Evolutionary conservation across 23 red algal species (phyloP).

Genomic region (Gracilaria domingensis): DNA sequence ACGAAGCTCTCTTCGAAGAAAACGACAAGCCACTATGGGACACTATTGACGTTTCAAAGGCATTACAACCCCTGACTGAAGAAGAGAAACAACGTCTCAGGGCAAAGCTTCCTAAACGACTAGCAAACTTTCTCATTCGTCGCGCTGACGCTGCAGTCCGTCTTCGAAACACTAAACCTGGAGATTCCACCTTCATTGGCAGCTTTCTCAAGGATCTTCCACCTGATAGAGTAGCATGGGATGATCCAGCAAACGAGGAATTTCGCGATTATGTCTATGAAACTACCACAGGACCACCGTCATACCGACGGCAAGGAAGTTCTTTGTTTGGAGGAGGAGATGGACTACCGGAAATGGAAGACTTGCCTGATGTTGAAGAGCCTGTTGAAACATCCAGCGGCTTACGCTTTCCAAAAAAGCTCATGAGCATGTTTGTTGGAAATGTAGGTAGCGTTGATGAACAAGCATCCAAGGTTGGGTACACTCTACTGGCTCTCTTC

Average conservation of each 20-base stretch:
- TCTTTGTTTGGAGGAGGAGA: slow-evolving; percentile 52
- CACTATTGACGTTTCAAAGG: slow-evolving; percentile 10
- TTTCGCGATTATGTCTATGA: slow-evolving; percentile 66
- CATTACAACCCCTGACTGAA: slow-evolving; percentile 25
- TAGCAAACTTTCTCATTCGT: slow-evolving; percentile 63
- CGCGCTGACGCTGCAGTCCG: slow-evolving; percentile 55
- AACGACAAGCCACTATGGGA: slow-evolving; percentile 24
- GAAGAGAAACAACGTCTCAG: slow-evolving; percentile 43
- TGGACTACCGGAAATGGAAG: slow-evolving; percentile 43
- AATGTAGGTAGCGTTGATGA: slow-evolving; percentile 33
- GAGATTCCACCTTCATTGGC: slow-evolving; percentile 36
- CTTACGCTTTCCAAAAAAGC: background rate
- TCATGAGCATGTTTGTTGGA: slow-evolving; percentile 47
- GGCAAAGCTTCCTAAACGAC: slow-evolving; percentile 27
- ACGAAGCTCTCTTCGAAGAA: slow-evolving; percentile 12
- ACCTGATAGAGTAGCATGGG: slow-evolving; percentile 20
- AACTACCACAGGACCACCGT: slow-evolving; percentile 45
- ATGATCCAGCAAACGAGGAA: slow-evolving; percentile 42
- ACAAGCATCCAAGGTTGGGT: slow-evolving; percentile 38
- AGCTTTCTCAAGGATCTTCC: slow-evolving; percentile 21
- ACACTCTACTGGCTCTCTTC: slow-evolving; percentile 45
- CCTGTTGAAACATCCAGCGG: slow-evolving; percentile 1
- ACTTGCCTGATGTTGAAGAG: background rate
- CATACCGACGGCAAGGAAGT: slow-evolving; percentile 23
- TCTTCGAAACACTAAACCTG: slow-evolving; percentile 40